These are phyloP conservation scores for Leishmania aethiopica DNA, from an alignment of 208 protist species.

Conservation along the genomic window DNA sequence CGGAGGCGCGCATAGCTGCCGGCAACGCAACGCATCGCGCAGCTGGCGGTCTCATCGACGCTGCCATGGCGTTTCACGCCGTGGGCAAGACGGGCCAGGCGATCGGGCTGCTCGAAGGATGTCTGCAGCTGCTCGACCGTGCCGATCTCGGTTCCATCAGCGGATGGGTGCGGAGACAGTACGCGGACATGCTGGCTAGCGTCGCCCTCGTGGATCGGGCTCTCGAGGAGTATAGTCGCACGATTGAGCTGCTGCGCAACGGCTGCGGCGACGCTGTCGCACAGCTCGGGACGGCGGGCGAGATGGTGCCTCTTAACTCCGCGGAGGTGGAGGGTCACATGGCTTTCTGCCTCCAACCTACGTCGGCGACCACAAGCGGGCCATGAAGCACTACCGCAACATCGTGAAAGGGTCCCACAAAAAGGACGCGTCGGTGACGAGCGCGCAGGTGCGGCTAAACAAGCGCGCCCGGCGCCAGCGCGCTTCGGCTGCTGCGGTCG, in stretches of 20 bases:
- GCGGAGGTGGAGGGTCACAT: slow-evolving; percentile 69
- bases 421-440: slow-evolving; percentile 9
- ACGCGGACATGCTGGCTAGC: slow-evolving; percentile 60
- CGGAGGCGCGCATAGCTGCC: slow-evolving; percentile 11
- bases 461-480: slow-evolving; percentile 27
- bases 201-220: slow-evolving; percentile 66
- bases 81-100: slow-evolving; percentile 50
- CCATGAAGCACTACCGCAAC: slow-evolving; percentile 62
- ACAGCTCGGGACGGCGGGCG: slow-evolving; percentile 34
- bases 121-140: slow-evolving; percentile 47
- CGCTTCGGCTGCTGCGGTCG: not conserved
- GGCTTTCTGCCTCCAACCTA: slow-evolving; percentile 72
- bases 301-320: slow-evolving; percentile 32
- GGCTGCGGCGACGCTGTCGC: slow-evolving; percentile 15
- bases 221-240: slow-evolving; percentile 48
- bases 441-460: slow-evolving; percentile 22
- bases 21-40: slow-evolving; percentile 46
- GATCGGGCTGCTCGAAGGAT: slow-evolving; percentile 65
- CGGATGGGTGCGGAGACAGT: slow-evolving; percentile 63
- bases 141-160: slow-evolving; percentile 43
- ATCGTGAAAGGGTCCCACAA: slow-evolving; percentile 30
- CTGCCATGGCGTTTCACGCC: slow-evolving; percentile 52
- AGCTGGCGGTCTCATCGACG: slow-evolving; percentile 58
- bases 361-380: slow-evolving; percentile 73
- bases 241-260: slow-evolving; percentile 52